phyloP scores from a whole-genome alignment of 805 yeast species.

The Candida nemodendra region DNA sequence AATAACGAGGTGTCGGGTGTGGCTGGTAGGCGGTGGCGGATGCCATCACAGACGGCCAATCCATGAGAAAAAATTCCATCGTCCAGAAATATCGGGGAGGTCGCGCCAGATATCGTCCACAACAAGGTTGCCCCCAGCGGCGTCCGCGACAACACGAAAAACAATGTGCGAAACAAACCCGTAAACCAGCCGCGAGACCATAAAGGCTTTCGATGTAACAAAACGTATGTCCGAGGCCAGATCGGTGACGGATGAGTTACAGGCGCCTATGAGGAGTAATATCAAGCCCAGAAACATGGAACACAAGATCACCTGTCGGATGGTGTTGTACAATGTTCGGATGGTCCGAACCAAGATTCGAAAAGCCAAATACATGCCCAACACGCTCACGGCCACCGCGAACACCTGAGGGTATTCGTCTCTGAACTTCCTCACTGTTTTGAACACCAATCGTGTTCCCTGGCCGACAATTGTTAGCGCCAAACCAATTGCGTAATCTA shows the following conservation, averaged over 20 bases:
- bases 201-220: neutral
- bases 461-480: neutral
- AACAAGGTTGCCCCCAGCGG: no score
- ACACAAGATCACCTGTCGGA: no score
- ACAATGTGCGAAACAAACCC: no score
- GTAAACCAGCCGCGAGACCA: neutral
- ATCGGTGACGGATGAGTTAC: neutral
- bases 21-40: no score
- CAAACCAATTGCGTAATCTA: conserved; percentile 2
- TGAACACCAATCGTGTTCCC: neutral
- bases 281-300: neutral
- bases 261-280: neutral
- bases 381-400: neutral
- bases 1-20: no score
- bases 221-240: neutral
- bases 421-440: conserved; percentile 3
- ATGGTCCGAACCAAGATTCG: neutral
- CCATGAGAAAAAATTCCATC: no score
- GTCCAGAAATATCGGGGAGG: no score
- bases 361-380: no score
- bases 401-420: conserved; percentile 7
- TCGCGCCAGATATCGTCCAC: no score
- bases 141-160: no score
- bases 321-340: neutral
- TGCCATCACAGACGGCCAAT: no score